Conservation (phyloP, 768 basidiomycete species). For the Phlegmacium glaucopus region DNA sequence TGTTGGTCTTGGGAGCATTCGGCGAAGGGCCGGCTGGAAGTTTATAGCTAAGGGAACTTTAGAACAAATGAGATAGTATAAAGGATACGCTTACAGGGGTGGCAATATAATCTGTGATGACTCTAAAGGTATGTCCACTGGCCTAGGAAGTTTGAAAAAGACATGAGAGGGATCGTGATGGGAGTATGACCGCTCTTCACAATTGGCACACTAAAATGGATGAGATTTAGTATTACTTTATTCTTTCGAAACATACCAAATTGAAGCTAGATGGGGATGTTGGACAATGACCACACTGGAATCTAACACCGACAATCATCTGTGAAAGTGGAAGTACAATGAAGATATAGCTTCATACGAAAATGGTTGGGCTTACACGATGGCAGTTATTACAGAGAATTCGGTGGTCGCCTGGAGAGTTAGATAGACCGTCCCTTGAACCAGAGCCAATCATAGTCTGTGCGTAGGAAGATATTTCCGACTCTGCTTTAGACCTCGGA, state of each 20-base stretch:
- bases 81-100: slow-evolving; percentile 44
- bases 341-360: not conserved
- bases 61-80: slow-evolving; percentile 6
- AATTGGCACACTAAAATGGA: slow-evolving; percentile 63
- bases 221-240: slow-evolving; percentile 1
- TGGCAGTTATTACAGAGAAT: slow-evolving; percentile 60
- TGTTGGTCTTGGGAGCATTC: slow-evolving; percentile 29
- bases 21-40: slow-evolving; percentile 55
- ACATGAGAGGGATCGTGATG: slow-evolving; percentile 82
- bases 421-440: slow-evolving; percentile 29
- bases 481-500: slow-evolving; percentile 48
- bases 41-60: slow-evolving; percentile 48
- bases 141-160: slow-evolving; percentile 85
- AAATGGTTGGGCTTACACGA: slow-evolving; percentile 36
- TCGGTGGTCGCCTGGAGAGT: slow-evolving; percentile 49
- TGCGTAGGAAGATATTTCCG: slow-evolving; percentile 61
- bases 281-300: slow-evolving; percentile 89
- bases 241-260: slow-evolving; percentile 45
- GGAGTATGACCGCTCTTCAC: slow-evolving; percentile 74
- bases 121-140: slow-evolving; percentile 56
- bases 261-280: slow-evolving; percentile 70
- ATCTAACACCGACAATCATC: slow-evolving; percentile 76
- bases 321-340: slow-evolving; percentile 22
- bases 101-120: slow-evolving; percentile 65
- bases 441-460: slow-evolving; percentile 63